Percentiles rank a stretch among this genome's conserved stretches.
phyloP scores from a whole-genome alignment of 176 grass and related monocot species.

The Hordeum vulgare region MorexV3_pseudomolecules_assembly NC_058521.1:437694588-437695087 shows the following conservation, averaged over 20 bases:
- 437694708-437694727: conserved; percentile 34
- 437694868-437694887: conserved; percentile 37
- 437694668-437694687: conserved; percentile 87
- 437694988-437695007: conserved; percentile 58
- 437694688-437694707: conserved; percentile 49
- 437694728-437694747: conserved; percentile 56
- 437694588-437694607: conserved; percentile 64
- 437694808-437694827: conserved; percentile 30
- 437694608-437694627: conserved; percentile 83
- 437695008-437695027: conserved; percentile 48
- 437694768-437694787: conserved; percentile 43
- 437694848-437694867: conserved; percentile 26
- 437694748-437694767: conserved; percentile 52
- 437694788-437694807: conserved; percentile 38
- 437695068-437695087: conserved; percentile 17
- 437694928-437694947: conserved; percentile 34
- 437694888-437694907: conserved; percentile 26
- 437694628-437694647: conserved; percentile 55
- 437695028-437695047: conserved; percentile 17
- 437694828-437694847: conserved; percentile 31
- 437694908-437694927: conserved; percentile 30
- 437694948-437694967: conserved; percentile 28
- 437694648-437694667: conserved; percentile 77
- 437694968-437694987: conserved; percentile 47
- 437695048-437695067: conserved; percentile 22